Conservation (phyloP, 2,329 filamentous ascomycete species). For the Aspergillus arachidicola region DNA sequence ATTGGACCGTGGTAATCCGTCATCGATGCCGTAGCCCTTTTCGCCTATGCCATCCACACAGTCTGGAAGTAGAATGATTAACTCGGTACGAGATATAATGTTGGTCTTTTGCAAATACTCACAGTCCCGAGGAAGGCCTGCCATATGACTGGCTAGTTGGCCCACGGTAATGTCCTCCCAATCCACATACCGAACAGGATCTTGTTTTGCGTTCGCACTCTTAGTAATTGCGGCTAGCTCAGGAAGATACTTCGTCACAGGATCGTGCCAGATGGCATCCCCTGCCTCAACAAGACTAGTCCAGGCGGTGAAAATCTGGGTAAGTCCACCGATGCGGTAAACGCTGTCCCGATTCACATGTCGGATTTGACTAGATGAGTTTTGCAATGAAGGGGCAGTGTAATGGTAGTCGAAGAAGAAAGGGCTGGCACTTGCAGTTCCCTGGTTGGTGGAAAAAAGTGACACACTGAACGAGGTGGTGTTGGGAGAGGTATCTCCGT, state of each 20-base stretch:
- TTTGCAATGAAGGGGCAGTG: constrained; percentile 19
- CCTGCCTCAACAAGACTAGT: constrained; percentile 39
- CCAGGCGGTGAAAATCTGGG: constrained; percentile 43
- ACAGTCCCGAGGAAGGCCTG: constrained; percentile 22
- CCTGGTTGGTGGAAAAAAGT: constrained; percentile 23
- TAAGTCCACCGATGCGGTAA: constrained; percentile 39
- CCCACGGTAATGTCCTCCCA: constrained; percentile 28
- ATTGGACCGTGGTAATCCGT: neutral
- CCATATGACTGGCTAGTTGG: constrained; percentile 28
- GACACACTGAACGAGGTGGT: constrained; percentile 25
- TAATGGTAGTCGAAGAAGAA: constrained; percentile 28
- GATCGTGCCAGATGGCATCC: constrained; percentile 40
- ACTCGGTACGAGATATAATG: neutral
- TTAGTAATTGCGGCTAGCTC: constrained; percentile 28
- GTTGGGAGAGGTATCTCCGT: constrained; percentile 21
- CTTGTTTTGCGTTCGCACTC: neutral
- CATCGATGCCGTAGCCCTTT: neutral
- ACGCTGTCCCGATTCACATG: constrained; percentile 23
- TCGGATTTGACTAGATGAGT: neutral
- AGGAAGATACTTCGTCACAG: constrained; percentile 44
- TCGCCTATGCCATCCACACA: neutral
- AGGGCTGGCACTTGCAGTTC: constrained; percentile 15
- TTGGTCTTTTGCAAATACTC: neutral
- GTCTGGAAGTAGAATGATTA: neutral
- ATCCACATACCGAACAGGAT: constrained; percentile 1